A percentile compares a stretch with the other conserved stretches of the same genome.
Conservation (phyloP, 345 rosid genomes). For the Balakata baccata region DNA sequence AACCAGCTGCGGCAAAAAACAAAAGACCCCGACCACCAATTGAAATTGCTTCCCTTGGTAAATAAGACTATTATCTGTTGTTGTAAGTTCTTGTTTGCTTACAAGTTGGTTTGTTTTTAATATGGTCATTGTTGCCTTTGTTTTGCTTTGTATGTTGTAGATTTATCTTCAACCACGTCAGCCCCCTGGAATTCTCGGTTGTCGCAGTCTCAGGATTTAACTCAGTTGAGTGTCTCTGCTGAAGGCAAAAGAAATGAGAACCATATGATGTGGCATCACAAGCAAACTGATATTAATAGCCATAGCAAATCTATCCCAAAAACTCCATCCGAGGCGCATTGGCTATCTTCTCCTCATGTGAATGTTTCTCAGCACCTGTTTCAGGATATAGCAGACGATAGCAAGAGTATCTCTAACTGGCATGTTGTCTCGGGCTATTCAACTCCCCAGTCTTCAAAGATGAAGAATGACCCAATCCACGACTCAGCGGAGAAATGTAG, state of each 20-base stretch:
- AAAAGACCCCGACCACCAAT: slow-evolving; percentile 64
- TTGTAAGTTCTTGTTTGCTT: background rate
- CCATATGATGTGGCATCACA: slow-evolving; percentile 43
- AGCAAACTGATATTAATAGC: slow-evolving; percentile 40
- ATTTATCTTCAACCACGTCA: slow-evolving; percentile 46
- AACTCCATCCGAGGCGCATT: slow-evolving; percentile 42
- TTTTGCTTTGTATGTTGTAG: slow-evolving; percentile 14
- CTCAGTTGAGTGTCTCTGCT: slow-evolving; percentile 33
- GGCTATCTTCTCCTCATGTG: slow-evolving; percentile 50
- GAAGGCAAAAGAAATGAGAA: slow-evolving; percentile 52
- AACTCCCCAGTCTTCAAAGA: slow-evolving; percentile 33
- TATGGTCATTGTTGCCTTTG: background rate
- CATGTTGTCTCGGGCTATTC: slow-evolving; percentile 42
- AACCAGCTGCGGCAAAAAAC: slow-evolving; percentile 42
- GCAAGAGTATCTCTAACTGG: slow-evolving; percentile 47
- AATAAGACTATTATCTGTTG: slow-evolving; percentile 1
- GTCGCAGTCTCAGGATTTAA: slow-evolving; percentile 51
- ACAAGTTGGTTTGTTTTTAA: slow-evolving; percentile 16
- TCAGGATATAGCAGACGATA: slow-evolving; percentile 50
- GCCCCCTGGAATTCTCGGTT: slow-evolving; percentile 26
- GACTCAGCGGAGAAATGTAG: slow-evolving; percentile 16
- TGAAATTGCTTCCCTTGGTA: slow-evolving; percentile 53
- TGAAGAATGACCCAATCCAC: slow-evolving; percentile 30
- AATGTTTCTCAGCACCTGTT: slow-evolving; percentile 43
- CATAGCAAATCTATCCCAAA: slow-evolving; percentile 36